Percentiles rank a stretch among this genome's conserved stretches.
These are phyloP conservation scores for Trypanosoma mega DNA, from an alignment of 208 protist genomes.

Conservation along the genomic window DNA sequence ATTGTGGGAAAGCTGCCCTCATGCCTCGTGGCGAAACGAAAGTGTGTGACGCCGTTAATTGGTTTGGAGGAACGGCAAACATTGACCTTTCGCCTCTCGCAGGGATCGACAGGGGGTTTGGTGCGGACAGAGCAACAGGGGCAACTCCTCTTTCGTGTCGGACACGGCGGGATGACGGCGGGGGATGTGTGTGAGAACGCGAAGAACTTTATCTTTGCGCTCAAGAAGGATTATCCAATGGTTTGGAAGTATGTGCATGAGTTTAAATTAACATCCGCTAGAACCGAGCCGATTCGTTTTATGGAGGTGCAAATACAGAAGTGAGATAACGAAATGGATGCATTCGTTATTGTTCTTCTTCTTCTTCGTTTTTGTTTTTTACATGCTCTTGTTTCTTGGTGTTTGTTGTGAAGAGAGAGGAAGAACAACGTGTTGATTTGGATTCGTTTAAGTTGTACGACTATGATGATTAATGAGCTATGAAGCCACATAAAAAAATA, in stretches of 20 bases:
- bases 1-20: slow-evolving; percentile 65
- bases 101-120: slow-evolving; percentile 44
- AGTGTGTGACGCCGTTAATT: slow-evolving; percentile 53
- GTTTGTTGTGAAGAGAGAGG: too few relatives aligned
- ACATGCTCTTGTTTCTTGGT: slow-evolving; percentile 1
- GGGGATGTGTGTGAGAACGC: slow-evolving; percentile 87
- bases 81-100: slow-evolving; percentile 67
- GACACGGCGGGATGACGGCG: slow-evolving; percentile 80
- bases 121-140: slow-evolving; percentile 37
- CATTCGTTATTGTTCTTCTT: slow-evolving; percentile 1
- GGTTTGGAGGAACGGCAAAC: slow-evolving; percentile 55
- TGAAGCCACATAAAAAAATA: too few relatives aligned
- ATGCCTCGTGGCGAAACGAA: slow-evolving; percentile 16
- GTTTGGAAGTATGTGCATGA: slow-evolving; percentile 83
- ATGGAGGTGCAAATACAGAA: slow-evolving; percentile 80
- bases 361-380: slow-evolving; percentile 1
- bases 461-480: too few relatives aligned
- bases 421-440: too few relatives aligned
- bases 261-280: slow-evolving; percentile 64
- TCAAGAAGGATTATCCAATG: slow-evolving; percentile 79
- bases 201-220: slow-evolving; percentile 65
- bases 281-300: slow-evolving; percentile 86
- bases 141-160: slow-evolving; percentile 70
- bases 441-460: too few relatives aligned
- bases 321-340: slow-evolving; percentile 23